Conservation (phyloP, 805 yeast genomes). For the Candida sonorensis region DNA sequence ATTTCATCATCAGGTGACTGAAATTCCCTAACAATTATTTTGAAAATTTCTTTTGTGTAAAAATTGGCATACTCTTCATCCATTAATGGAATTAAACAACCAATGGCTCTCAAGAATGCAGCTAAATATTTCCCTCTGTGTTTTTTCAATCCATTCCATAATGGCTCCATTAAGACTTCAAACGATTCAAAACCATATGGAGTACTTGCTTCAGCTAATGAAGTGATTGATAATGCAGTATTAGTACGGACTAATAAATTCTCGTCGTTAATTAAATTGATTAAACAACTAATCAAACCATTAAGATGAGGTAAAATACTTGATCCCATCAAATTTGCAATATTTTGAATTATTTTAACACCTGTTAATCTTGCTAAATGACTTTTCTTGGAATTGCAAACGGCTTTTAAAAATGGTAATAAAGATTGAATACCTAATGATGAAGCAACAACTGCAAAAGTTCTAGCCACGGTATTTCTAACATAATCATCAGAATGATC, state of each 20-base stretch:
- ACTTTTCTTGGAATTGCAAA: slow-evolving; percentile 64
- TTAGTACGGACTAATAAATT: slow-evolving; percentile 59
- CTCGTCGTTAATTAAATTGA: slow-evolving; percentile 57
- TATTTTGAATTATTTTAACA: slow-evolving; percentile 65
- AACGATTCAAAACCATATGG: slow-evolving; percentile 92
- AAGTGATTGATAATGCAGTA: slow-evolving; percentile 65
- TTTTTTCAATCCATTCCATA: slow-evolving; percentile 72
- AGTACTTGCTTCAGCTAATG: slow-evolving; percentile 71
- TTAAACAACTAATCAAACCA: slow-evolving; percentile 55
- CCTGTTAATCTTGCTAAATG: slow-evolving; percentile 88
- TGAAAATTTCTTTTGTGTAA: slow-evolving; percentile 70
- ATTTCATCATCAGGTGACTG: slow-evolving; percentile 82
- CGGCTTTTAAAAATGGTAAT: slow-evolving; percentile 78
- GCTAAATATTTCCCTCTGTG: slow-evolving; percentile 78
- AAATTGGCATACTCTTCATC: slow-evolving; percentile 72
- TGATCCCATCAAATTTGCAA: slow-evolving; percentile 61
- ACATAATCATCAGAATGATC: slow-evolving; percentile 78
- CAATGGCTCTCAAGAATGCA: slow-evolving; percentile 70
- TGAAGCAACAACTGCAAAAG: slow-evolving; percentile 78
- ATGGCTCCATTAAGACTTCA: slow-evolving; percentile 62
- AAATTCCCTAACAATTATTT: slow-evolving; percentile 64
- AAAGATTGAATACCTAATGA: slow-evolving; percentile 67
- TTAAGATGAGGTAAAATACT: slow-evolving; percentile 70
- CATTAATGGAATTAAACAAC: slow-evolving; percentile 80
- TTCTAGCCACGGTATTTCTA: slow-evolving; percentile 66